Evolutionary conservation across 2,329 filamentous ascomycete genomes (phyloP).

Genomic region (Hymenoscyphus infarciens): DNA sequence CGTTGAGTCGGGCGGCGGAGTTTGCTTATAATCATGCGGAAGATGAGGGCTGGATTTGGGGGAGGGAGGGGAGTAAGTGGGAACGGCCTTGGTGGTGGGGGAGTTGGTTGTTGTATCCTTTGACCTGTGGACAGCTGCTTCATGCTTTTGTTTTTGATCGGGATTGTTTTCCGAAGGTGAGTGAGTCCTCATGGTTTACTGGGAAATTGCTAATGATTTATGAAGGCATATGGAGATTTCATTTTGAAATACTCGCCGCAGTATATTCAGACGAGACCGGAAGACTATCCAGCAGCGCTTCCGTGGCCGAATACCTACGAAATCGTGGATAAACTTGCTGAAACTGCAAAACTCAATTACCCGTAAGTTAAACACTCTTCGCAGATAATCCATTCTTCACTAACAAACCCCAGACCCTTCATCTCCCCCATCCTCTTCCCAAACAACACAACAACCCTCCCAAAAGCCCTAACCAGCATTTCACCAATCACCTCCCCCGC

Average conservation of each 20-base stretch:
- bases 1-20: conserved; percentile 76
- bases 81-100: conserved; percentile 78
- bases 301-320: conserved; percentile 73
- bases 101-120: conserved; percentile 75
- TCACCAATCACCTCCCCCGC: conserved; percentile 77
- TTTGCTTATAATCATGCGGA: conserved; percentile 83
- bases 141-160: conserved; percentile 75
- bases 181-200: conserved; percentile 22
- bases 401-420: conserved; percentile 54
- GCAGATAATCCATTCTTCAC: too few relatives aligned
- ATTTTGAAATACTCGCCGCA: conserved; percentile 68
- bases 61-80: conserved; percentile 50
- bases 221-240: conserved; percentile 54
- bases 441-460: conserved; percentile 60
- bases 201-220: conserved; percentile 12
- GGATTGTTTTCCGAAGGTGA: conserved; percentile 64
- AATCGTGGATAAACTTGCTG: conserved; percentile 75
- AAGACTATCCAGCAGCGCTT: conserved; percentile 60
- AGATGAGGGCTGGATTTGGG: conserved; percentile 66
- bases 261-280: conserved; percentile 73
- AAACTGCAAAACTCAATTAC: conserved; percentile 80
- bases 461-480: conserved; percentile 62
- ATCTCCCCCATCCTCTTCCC: conserved; percentile 86
- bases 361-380: too few relatives aligned
- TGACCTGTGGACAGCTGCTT: conserved; percentile 72